Evolutionary conservation across 2,329 filamentous ascomycete species (phyloP).

Genomic region (Fonsecaea nubica): DNA sequence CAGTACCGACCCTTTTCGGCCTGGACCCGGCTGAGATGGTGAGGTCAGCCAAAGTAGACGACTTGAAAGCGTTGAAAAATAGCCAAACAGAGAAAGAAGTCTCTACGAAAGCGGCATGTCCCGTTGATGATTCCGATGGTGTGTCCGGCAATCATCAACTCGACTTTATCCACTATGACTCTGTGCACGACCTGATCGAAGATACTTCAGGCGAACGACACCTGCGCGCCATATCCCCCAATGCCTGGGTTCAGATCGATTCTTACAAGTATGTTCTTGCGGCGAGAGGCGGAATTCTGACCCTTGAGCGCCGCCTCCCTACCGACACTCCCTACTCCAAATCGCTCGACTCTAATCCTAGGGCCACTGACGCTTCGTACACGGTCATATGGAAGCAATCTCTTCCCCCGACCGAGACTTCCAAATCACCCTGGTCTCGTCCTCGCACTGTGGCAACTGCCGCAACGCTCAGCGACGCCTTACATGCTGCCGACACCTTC

Average conservation of each 20-base stretch:
- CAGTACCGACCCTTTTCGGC: conserved; percentile 89
- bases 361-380: conserved; percentile 15
- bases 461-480: conserved; percentile 72
- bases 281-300: conserved; percentile 67
- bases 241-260: conserved; percentile 84
- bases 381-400: conserved; percentile 38
- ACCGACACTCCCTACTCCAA: conserved; percentile 4
- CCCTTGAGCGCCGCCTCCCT: conserved; percentile 49
- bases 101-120: background rate
- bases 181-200: conserved; percentile 85
- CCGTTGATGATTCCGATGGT: background rate
- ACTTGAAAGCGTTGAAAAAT: conserved; percentile 61
- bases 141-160: conserved; percentile 56
- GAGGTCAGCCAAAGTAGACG: conserved; percentile 66
- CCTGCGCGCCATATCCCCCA: conserved; percentile 75
- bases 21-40: conserved; percentile 83
- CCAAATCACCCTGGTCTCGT: conserved; percentile 66
- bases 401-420: conserved; percentile 35
- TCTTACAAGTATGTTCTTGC: conserved; percentile 73
- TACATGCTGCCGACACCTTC: conserved; percentile 85
- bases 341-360: background rate
- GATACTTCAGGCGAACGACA: conserved; percentile 80
- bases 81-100: conserved; percentile 41
- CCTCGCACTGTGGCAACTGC: conserved; percentile 73
- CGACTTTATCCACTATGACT: conserved; percentile 88